A percentile compares a stretch with the other conserved stretches of the same genome.
Conservation (phyloP, 345 rosid species). For the Diplotaxis tenuifolia region DNA sequence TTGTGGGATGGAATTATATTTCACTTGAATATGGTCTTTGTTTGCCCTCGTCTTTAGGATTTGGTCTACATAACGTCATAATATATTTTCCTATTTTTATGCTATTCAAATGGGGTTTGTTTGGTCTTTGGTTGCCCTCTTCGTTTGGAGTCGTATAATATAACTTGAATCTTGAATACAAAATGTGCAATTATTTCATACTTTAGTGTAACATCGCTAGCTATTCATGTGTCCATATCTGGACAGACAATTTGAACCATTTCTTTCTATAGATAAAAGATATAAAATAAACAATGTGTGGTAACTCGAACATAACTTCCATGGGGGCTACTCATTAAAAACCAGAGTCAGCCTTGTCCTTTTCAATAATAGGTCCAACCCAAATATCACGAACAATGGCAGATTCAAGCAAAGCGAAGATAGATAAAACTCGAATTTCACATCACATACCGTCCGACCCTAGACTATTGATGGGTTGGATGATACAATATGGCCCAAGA, state of each 20-base stretch:
- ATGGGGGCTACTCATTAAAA: slow-evolving; percentile 31
- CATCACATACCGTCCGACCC: background rate
- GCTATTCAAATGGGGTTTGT: background rate
- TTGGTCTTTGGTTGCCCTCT: slow-evolving; percentile 10
- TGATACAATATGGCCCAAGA: background rate
- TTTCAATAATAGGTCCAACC: slow-evolving; percentile 28
- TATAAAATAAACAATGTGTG: background rate
- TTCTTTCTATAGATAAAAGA: background rate
- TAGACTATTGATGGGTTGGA: background rate
- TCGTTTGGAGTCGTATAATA: too few species aligned
- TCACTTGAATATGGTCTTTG: background rate
- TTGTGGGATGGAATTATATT: background rate
- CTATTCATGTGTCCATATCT: slow-evolving; percentile 1
- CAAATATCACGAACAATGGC: background rate
- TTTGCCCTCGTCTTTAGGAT: slow-evolving; percentile 20
- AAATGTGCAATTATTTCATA: background rate
- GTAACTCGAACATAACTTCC: slow-evolving; percentile 11
- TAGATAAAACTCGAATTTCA: background rate
- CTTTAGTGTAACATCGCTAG: slow-evolving; percentile 4
- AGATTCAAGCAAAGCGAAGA: too few species aligned
- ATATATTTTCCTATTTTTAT: background rate
- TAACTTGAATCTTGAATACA: background rate
- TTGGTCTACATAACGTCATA: background rate
- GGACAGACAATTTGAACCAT: slow-evolving; percentile 27
- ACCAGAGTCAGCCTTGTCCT: slow-evolving; percentile 27